Evolutionary conservation across 768 basidiomycete species (phyloP).

Genomic region (Boletus tomentosulus): DNA sequence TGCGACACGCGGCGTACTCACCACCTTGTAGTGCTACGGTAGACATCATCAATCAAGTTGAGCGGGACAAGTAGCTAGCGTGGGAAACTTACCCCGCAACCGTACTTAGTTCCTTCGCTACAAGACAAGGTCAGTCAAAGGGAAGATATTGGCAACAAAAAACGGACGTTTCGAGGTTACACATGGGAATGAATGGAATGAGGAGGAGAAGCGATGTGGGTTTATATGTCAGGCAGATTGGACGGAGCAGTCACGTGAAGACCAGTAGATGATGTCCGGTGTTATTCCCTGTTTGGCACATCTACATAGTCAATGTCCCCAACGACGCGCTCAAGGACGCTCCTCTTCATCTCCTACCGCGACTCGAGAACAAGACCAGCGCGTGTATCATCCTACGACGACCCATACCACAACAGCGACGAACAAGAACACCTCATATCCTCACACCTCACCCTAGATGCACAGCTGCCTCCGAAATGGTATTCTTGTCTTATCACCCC

Average conservation of each 20-base stretch:
- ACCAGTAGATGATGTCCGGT: conserved; percentile 5
- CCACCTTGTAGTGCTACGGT: conserved; percentile 63
- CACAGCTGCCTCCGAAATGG: conserved; percentile 84
- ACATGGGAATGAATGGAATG: conserved; percentile 35
- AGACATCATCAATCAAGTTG: conserved; percentile 8
- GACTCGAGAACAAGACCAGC: conserved; percentile 55
- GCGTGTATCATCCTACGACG: conserved; percentile 45
- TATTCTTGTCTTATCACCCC: conserved; percentile 28
- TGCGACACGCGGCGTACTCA: conserved; percentile 37
- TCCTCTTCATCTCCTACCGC: conserved; percentile 90
- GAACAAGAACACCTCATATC: conserved; percentile 66
- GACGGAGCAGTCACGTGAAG: conserved; percentile 24
- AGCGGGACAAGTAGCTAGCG: conserved; percentile 8
- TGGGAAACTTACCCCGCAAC: conserved; percentile 53
- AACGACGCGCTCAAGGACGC: conserved; percentile 81
- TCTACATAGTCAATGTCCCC: conserved; percentile 30
- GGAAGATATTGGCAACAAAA: neutral
- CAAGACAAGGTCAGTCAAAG: conserved; percentile 20
- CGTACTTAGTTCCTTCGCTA: conserved; percentile 73
- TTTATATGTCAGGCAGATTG: conserved; percentile 3
- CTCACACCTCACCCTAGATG: conserved; percentile 49
- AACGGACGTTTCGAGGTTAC: conserved; percentile 49
- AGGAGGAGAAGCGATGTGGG: conserved; percentile 3
- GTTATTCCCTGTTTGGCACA: conserved; percentile 23
- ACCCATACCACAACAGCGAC: conserved; percentile 42